Base-by-base conservation (phyloP, 805 yeast genomes). In the Tetrapisispora namnaoensis region DNA sequence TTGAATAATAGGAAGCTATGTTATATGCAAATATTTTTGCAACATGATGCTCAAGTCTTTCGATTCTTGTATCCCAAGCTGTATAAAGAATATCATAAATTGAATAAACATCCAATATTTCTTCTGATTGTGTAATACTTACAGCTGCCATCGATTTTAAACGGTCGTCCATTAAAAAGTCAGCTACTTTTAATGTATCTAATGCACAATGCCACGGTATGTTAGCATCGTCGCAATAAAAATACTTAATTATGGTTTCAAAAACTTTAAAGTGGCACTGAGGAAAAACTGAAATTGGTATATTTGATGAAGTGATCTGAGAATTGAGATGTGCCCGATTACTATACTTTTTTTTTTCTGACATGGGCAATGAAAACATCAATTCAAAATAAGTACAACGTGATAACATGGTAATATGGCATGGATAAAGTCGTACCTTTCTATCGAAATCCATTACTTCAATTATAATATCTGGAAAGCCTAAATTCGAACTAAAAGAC, bases 11-110 rank as follows among this genome's bases (percentile, higher is more conserved):
- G 27, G 43, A 48, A 10, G 55, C 60, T 24, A 86, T 56, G 50
- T 79, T 64, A 35, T 70, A 57, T 0, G 91, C 85, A 35, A 85
- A 71, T 32, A 72, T 55, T 51, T 75, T 70, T 0, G 90, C 86
- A 7, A 77, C 78, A 55, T 70, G 78, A 28, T 77, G 77, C 56
- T 85, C 93, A 24, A 86, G 61, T 44, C 86, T 70, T 49, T 79
- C 83, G 44, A 83, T 68, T 36, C 82, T 67, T 0, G 84, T 76
- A 17, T 73, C 75, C 93, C 95, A 86, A 0, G 83, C 80, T 1
- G 82, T 75, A 47, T 79, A 65, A 22, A 86, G 63, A 16, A 83
- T 67, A 27, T 82, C 85, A 58, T 70, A 83, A 0, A 79, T 67
- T 20, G 76, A 67, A 48, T 70, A 68, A 3, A 53, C 42, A 1